Conservation (phyloP, 306 rosid genomes). For the Cicer arietinum region DNA sequence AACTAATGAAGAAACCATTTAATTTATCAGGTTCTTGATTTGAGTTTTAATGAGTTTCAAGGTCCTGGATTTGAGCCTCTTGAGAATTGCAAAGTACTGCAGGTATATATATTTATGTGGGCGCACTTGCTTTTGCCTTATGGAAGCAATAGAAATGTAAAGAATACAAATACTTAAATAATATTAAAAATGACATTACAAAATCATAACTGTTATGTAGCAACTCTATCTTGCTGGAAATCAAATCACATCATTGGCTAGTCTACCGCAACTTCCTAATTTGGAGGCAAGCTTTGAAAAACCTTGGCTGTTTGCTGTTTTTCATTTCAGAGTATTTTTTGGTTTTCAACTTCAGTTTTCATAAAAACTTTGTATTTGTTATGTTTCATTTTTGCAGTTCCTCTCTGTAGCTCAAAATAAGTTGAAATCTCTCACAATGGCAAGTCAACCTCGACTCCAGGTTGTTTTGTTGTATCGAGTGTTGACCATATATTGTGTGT, state of each 20-base stretch:
- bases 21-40: conserved; percentile 86
- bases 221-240: conserved; percentile 99
- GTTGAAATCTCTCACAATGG: conserved; percentile 92
- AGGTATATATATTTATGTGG: conserved; percentile 53
- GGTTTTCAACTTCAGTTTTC: conserved; percentile 35
- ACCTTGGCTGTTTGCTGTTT: conserved; percentile 13
- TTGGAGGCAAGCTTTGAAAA: conserved; percentile 75
- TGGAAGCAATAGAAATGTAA: conserved; percentile 2
- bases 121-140: conserved; percentile 22
- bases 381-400: conserved; percentile 60
- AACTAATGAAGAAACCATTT: conserved; percentile 43
- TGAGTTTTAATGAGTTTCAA: conserved; percentile 96
- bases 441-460: conserved; percentile 99
- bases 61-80: conserved; percentile 99
- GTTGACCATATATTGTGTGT: conserved; percentile 25
- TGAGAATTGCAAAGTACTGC: conserved; percentile 86
- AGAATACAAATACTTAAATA: conserved; percentile 14
- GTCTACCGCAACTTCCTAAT: conserved; percentile 96
- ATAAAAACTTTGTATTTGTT: conserved; percentile 23
- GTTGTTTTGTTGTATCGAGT: conserved; percentile 53
- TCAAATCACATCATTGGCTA: conserved; percentile 94
- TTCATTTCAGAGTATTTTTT: conserved; percentile 25
- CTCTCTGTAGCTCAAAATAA: conserved; percentile 99
- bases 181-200: conserved; percentile 27
- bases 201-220: conserved; percentile 52